Evolutionary conservation across 139 green algal genomes (phyloP).

Genomic region (Trebouxia sp.): DNA sequence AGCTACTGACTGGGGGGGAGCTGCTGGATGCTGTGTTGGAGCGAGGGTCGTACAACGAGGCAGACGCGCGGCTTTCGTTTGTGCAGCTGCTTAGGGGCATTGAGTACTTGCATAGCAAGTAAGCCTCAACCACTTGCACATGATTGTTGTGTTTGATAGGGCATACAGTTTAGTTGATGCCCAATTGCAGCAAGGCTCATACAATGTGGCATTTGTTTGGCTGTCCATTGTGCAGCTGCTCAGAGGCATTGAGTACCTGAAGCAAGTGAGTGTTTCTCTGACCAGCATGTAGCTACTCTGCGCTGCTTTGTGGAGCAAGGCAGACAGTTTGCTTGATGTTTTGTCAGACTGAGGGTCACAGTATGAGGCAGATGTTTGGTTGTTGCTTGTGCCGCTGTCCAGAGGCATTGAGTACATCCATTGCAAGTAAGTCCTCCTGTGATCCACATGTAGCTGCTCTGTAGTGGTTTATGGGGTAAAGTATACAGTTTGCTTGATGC

Average conservation of each 20-base stretch:
- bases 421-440: too few species aligned
- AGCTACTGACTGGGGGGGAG: constrained; percentile 83
- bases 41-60: constrained; percentile 78
- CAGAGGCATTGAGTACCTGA: not conserved
- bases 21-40: constrained; percentile 84
- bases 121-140: constrained; percentile 6
- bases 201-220: not conserved
- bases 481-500: too few species aligned
- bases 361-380: too few species aligned
- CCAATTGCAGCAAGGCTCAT: not conserved
- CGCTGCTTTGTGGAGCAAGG: too few species aligned
- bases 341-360: too few species aligned
- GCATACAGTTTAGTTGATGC: not conserved
- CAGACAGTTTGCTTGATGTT: too few species aligned
- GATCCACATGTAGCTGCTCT: too few species aligned
- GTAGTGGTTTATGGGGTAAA: too few species aligned
- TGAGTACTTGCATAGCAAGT: constrained; percentile 84
- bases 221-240: not conserved
- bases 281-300: too few species aligned
- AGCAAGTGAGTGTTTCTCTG: too few species aligned
- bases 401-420: too few species aligned
- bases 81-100: constrained; percentile 80
- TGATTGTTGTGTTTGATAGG: not conserved
- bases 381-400: too few species aligned
- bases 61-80: constrained; percentile 75